Evolutionary conservation across 1,284 basidiomycete species (phyloP).

Genomic region (Thelephora terrestris): DNA sequence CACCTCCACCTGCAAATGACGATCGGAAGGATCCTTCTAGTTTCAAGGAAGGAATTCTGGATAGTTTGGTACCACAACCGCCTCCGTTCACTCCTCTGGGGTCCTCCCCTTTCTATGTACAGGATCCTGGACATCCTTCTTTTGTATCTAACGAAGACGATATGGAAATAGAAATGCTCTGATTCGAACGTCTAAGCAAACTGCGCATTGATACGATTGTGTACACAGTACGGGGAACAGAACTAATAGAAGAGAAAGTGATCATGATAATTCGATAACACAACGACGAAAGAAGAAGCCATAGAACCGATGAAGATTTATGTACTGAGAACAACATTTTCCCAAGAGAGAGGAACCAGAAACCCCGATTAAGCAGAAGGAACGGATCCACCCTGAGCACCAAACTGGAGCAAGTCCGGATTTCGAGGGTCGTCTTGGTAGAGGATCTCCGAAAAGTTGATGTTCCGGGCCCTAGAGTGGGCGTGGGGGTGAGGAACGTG

Average conservation of each 20-base stretch:
- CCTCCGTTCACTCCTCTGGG: too few relatives aligned
- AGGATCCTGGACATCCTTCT: too few relatives aligned
- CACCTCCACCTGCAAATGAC: neutral
- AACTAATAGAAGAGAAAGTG: neutral
- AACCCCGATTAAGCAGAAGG: constrained; percentile 1
- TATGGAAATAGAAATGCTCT: too few relatives aligned
- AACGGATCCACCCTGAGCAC: constrained; percentile 14
- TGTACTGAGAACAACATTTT: constrained; percentile 9
- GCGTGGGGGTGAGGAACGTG: constrained; percentile 70
- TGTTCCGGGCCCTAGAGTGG: constrained; percentile 43
- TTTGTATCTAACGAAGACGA: too few relatives aligned
- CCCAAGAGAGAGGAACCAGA: constrained; percentile 1
- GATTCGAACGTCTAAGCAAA: too few relatives aligned
- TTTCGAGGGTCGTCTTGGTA: constrained; percentile 31
- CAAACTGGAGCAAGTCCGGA: constrained; percentile 38
- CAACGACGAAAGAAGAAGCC: constrained; percentile 1
- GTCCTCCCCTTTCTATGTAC: too few relatives aligned
- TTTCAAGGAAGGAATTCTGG: neutral
- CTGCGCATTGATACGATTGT: constrained; percentile 2
- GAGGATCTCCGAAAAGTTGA: constrained; percentile 36
- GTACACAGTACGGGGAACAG: constrained; percentile 1
- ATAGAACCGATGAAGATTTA: constrained; percentile 8
- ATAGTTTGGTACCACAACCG: neutral
- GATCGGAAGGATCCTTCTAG: neutral
- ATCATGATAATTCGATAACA: too few relatives aligned